Conservation (phyloP, 768 basidiomycete genomes). For the Mrakia gelida region DNA sequence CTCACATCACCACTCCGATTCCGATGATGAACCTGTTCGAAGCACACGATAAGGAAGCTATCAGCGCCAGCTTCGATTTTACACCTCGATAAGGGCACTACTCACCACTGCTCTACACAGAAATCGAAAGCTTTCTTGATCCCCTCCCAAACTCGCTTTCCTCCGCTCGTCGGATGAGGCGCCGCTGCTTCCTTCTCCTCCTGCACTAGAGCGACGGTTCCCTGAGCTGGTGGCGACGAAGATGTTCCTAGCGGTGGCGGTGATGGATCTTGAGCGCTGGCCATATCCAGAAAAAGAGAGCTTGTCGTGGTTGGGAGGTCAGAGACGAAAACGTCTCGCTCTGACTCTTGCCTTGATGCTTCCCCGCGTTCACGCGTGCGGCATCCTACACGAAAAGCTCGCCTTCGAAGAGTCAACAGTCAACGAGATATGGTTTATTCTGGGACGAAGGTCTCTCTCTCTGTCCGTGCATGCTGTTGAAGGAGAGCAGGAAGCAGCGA, state of each 20-base stretch:
- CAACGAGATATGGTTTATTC: no score
- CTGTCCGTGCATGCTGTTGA: no score
- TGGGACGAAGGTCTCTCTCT: no score
- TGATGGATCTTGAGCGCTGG: not conserved
- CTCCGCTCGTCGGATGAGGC: not conserved
- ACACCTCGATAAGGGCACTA: not conserved
- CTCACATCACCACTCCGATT: slow-evolving; percentile 30
- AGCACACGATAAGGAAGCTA: not conserved
- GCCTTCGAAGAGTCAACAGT: no score
- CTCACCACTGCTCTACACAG: slow-evolving; percentile 26
- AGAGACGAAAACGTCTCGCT: no score
- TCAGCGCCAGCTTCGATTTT: not conserved
- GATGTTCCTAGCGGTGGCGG: not conserved
- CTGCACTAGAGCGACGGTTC: not conserved
- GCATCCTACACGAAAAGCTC: no score
- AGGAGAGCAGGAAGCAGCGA: no score
- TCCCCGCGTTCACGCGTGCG: no score
- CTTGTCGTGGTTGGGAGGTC: no score
- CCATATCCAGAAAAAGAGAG: no score
- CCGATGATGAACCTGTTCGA: slow-evolving; percentile 22
- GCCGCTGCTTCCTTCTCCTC: not conserved
- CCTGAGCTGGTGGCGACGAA: not conserved
- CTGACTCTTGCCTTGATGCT: no score
- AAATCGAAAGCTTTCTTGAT: slow-evolving; percentile 15
- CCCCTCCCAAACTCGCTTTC: not conserved